These are phyloP conservation scores for Fonsecaea monophora DNA, from an alignment of 2,329 filamentous ascomycete genomes.

Conservation along the genomic window DNA sequence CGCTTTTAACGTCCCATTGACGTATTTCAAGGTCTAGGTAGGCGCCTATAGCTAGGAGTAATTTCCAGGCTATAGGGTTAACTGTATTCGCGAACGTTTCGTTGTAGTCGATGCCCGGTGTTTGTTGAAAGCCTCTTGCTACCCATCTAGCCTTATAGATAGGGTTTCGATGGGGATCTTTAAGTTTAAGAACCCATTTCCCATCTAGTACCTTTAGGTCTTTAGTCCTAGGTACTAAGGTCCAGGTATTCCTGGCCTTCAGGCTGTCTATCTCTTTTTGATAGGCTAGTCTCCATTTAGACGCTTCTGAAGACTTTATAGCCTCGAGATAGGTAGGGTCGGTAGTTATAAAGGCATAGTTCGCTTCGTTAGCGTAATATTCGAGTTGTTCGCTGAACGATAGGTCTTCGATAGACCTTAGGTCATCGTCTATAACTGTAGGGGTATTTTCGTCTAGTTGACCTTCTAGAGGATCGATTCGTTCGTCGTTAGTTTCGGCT, in stretches of 20 bases:
- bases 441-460: not conserved
- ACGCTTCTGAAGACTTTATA: not conserved
- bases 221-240: not conserved
- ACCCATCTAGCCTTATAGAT: slow-evolving; percentile 1
- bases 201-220: not conserved
- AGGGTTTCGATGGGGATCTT: not conserved
- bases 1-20: not conserved
- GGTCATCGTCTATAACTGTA: not conserved
- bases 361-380: not conserved
- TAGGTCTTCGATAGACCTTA: not conserved
- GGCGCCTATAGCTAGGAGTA: not conserved
- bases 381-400: not conserved
- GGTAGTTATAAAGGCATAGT: not conserved
- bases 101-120: not conserved
- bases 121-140: not conserved
- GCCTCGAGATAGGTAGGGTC: not conserved
- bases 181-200: not conserved
- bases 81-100: not conserved
- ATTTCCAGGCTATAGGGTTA: not conserved
- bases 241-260: not conserved
- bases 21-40: not conserved
- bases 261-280: not conserved
- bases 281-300: not conserved
- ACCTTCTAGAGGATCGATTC: not conserved
- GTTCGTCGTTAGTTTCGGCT: not conserved